Evolutionary conservation across 176 grass and related monocot species (phyloP).

Genomic region (Phragmites australis): DNA sequence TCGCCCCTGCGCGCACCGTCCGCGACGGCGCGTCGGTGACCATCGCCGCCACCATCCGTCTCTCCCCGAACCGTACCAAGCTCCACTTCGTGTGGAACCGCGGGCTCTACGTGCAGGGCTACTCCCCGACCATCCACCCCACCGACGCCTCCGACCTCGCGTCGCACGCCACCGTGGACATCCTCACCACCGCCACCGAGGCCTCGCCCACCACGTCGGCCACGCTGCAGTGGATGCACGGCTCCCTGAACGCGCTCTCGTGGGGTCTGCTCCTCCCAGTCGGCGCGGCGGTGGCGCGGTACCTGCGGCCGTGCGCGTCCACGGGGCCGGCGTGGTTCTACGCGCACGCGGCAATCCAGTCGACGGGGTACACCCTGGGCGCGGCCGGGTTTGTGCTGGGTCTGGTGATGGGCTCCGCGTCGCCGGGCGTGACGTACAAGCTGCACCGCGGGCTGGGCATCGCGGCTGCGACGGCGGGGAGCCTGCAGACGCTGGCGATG

Average conservation of each 20-base stretch:
- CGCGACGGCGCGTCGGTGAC: conserved; percentile 66
- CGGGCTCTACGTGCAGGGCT: conserved; percentile 95
- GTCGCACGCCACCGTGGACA: conserved; percentile 82
- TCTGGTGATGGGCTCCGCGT: conserved; percentile 70
- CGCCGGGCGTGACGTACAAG: conserved; percentile 71
- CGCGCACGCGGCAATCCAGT: conserved; percentile 73
- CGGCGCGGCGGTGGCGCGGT: conserved; percentile 77
- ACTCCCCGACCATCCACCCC: conserved; percentile 93
- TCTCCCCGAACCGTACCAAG: conserved; percentile 78
- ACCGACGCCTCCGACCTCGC: conserved; percentile 80
- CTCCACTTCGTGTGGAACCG: conserved; percentile 91
- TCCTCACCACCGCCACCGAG: conserved; percentile 81
- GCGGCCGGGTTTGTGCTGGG: conserved; percentile 81
- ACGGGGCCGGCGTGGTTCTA: conserved; percentile 86
- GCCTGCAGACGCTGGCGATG: conserved; percentile 84
- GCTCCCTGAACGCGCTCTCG: conserved; percentile 64
- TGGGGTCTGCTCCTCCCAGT: conserved; percentile 85
- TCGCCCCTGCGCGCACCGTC: conserved; percentile 38
- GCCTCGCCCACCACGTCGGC: conserved; percentile 36
- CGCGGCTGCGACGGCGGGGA: conserved; percentile 69
- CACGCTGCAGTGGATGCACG: conserved; percentile 61
- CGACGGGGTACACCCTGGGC: conserved; percentile 58
- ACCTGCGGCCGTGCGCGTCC: conserved; percentile 73
- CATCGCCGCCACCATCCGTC: conserved; percentile 67
- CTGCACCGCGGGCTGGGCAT: conserved; percentile 87